phyloP scores from a whole-genome alignment of 2,329 filamentous ascomycete genomes.

The Cladosporium austrohemisphaericum region DNA sequence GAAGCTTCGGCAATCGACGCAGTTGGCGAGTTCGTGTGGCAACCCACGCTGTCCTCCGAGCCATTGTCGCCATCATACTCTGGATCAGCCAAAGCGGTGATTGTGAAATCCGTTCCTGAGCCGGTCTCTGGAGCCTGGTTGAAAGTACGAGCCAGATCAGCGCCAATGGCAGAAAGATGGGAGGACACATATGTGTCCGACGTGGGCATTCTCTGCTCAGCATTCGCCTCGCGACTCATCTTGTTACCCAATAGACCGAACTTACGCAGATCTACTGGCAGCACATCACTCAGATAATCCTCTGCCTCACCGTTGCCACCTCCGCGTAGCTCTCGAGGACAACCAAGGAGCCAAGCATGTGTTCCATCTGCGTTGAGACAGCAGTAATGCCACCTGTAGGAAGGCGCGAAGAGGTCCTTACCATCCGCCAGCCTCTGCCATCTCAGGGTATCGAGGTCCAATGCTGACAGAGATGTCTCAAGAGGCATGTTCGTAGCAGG shows the following conservation, averaged over 20 bases:
- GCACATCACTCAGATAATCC: constrained; percentile 89
- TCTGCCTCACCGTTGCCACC: constrained; percentile 69
- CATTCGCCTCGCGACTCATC: constrained; percentile 36
- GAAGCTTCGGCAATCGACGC: constrained; percentile 40
- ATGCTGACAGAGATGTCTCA: constrained; percentile 84
- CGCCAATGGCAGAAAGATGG: constrained; percentile 64
- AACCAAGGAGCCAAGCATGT: constrained; percentile 95
- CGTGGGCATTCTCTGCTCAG: constrained; percentile 43
- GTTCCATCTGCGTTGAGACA: constrained; percentile 93
- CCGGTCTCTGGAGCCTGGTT: constrained; percentile 79
- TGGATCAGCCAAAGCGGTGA: constrained; percentile 81
- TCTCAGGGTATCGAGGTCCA: constrained; percentile 80
- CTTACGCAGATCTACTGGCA: constrained; percentile 86
- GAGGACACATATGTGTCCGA: constrained; percentile 53
- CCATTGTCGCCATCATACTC: constrained; percentile 54
- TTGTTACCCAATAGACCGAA: constrained; percentile 88
- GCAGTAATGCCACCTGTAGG: constrained; percentile 98
- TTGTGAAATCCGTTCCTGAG: constrained; percentile 83
- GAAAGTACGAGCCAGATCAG: constrained; percentile 82
- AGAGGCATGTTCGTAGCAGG: constrained; percentile 82
- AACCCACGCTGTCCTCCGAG: constrained; percentile 52
- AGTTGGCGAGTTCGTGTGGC: not conserved
- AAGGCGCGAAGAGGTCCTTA: constrained; percentile 83
- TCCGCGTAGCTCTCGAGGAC: constrained; percentile 70
- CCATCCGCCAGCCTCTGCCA: constrained; percentile 97